Percentiles rank a stretch among this genome's conserved stretches.
Evolutionary conservation across 1,139 yeast genomes (phyloP).

Genomic region (Pichia sp.): DNA sequence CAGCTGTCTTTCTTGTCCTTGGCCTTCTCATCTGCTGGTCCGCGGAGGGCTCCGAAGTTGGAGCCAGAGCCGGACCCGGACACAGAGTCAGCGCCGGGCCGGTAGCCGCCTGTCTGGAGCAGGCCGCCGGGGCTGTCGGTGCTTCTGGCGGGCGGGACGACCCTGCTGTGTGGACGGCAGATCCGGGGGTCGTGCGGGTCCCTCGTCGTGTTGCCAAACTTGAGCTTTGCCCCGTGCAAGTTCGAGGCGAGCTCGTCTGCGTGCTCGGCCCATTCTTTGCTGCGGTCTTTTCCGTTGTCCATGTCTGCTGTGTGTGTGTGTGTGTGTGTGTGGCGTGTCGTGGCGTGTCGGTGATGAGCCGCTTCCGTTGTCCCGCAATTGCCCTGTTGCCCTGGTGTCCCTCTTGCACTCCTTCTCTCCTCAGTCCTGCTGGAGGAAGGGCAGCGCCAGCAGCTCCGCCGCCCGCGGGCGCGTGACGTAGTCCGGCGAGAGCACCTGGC

Average conservation of each 20-base stretch:
- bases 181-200: constrained; percentile 13
- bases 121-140: background rate
- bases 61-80: background rate
- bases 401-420: background rate
- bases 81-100: background rate
- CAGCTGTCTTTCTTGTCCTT: background rate
- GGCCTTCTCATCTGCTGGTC: background rate
- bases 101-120: background rate
- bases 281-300: background rate
- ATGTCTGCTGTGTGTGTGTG: background rate
- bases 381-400: background rate
- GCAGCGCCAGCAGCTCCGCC: constrained; percentile 43
- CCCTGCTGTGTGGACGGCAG: constrained; percentile 13
- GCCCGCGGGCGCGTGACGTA: constrained; percentile 41
- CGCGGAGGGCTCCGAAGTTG: background rate
- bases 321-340: too few relatives aligned
- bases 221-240: constrained; percentile 9
- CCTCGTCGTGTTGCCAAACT: constrained; percentile 12
- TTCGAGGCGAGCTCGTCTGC: constrained; percentile 1
- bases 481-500: constrained; percentile 1
- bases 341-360: too few relatives aligned
- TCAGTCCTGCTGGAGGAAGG: background rate
- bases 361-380: background rate
- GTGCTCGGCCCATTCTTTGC: background rate
- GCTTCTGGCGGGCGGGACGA: background rate